Evolutionary conservation across 75 land plant genomes (phyloP).

Genomic region (Chamaecyparis obtusa): DNA sequence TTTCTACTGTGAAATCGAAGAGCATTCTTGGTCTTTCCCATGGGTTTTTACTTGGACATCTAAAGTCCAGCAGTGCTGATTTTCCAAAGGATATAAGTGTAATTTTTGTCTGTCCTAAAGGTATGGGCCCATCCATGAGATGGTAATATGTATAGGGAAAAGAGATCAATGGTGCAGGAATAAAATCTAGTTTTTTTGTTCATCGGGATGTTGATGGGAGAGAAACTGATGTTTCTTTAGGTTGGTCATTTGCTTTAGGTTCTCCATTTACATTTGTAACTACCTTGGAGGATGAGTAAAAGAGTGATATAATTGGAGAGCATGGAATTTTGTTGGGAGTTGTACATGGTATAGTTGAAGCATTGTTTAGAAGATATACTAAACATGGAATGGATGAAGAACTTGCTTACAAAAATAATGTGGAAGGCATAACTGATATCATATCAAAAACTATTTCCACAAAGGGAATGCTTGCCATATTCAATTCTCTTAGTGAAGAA

Average conservation of each 20-base stretch:
- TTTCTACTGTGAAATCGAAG: slow-evolving; percentile 94
- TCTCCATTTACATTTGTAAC: slow-evolving; percentile 92
- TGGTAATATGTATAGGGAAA: slow-evolving; percentile 97
- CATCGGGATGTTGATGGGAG: slow-evolving; percentile 98
- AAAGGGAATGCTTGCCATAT: too few species aligned
- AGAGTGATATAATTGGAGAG: slow-evolving; percentile 92
- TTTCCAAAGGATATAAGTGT: slow-evolving; percentile 95
- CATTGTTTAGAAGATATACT: slow-evolving; percentile 88
- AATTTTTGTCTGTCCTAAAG: slow-evolving; percentile 96
- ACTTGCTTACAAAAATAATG: too few species aligned
- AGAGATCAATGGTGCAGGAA: slow-evolving; percentile 98
- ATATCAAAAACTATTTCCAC: too few species aligned
- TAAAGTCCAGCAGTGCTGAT: slow-evolving; percentile 77
- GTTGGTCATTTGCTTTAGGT: slow-evolving; percentile 86
- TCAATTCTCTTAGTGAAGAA: too few species aligned
- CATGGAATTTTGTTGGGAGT: too few species aligned
- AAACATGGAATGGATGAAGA: too few species aligned
- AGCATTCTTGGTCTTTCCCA: slow-evolving; percentile 92
- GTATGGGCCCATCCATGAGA: slow-evolving; percentile 97
- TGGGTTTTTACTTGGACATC: slow-evolving; percentile 94
- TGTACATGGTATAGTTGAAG: slow-evolving; percentile 88
- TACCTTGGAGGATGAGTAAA: slow-evolving; percentile 87
- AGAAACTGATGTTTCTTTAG: slow-evolving; percentile 84
- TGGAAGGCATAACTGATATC: too few species aligned
- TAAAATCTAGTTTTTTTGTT: slow-evolving; percentile 93